phyloP scores from a whole-genome alignment of 345 rosid species.

The Hibiscus trionum region DNA sequence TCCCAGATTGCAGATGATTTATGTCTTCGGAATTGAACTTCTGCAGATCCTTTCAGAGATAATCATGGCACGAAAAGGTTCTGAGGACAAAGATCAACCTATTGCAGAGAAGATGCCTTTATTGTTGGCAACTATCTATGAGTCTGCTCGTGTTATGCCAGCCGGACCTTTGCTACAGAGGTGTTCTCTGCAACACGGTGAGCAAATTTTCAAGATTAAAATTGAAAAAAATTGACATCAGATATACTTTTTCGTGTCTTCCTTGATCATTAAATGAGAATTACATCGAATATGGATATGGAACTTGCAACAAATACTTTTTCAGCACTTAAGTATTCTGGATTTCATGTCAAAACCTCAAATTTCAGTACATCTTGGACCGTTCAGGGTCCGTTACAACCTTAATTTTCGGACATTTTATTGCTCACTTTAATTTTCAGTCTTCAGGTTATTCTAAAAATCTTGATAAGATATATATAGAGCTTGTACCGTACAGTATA shows the following conservation, averaged over 20 bases:
- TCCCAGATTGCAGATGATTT: conserved; percentile 4
- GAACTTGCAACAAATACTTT: neutral
- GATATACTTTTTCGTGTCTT: neutral
- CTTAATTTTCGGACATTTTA: neutral
- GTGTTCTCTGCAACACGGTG: conserved; percentile 49
- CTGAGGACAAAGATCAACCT: conserved; percentile 20
- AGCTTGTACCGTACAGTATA: too few relatives aligned
- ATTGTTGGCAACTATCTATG: conserved; percentile 51
- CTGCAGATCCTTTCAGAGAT: conserved; percentile 49
- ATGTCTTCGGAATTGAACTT: neutral
- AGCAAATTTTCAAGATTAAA: conserved; percentile 5
- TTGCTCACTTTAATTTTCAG: too few relatives aligned
- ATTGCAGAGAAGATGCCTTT: conserved; percentile 32
- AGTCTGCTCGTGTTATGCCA: conserved; percentile 53
- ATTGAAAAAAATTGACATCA: neutral
- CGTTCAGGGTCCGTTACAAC: neutral
- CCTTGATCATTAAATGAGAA: neutral
- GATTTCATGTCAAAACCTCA: neutral
- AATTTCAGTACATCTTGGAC: neutral
- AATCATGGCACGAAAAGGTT: conserved; percentile 23
- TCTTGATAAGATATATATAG: too few relatives aligned
- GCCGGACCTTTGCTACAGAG: conserved; percentile 52
- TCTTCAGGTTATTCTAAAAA: too few relatives aligned
- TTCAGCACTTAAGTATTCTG: neutral
- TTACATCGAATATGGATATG: neutral